These are phyloP conservation scores for Chaetomiaceae sp. DNA, from an alignment of 2,329 filamentous ascomycete species.

Conservation along the genomic window DNA sequence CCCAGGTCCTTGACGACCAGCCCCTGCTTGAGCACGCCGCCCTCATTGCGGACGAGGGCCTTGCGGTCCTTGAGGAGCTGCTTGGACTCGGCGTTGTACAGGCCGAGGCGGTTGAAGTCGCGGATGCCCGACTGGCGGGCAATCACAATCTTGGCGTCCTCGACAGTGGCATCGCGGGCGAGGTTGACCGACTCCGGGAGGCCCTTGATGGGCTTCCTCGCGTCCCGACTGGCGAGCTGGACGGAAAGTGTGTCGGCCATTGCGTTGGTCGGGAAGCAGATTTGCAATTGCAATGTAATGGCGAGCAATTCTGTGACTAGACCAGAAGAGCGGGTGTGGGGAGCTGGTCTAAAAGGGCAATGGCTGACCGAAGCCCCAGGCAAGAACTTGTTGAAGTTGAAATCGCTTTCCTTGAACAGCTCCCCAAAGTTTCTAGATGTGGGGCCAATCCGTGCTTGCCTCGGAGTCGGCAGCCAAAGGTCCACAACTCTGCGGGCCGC, in stretches of 20 bases:
- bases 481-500: too few species aligned
- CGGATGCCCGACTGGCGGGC: constrained; percentile 47
- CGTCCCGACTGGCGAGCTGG: constrained; percentile 43
- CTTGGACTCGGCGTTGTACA: constrained; percentile 57
- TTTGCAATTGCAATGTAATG: neutral
- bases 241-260: constrained; percentile 34
- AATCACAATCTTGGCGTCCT: constrained; percentile 55
- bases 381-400: too few species aligned
- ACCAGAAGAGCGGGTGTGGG: too few species aligned
- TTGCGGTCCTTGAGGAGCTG: constrained; percentile 61
- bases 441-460: too few species aligned
- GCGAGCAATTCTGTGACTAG: neutral
- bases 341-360: too few species aligned
- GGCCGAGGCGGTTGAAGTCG: constrained; percentile 59
- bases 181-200: constrained; percentile 51
- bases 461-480: too few species aligned
- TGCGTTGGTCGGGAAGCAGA: neutral
- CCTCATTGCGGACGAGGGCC: constrained; percentile 47
- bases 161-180: constrained; percentile 49
- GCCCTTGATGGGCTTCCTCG: constrained; percentile 49
- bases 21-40: constrained; percentile 48
- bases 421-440: too few species aligned
- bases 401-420: too few species aligned
- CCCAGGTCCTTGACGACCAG: constrained; percentile 92
- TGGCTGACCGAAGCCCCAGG: too few species aligned